These are phyloP conservation scores for Plectosphaerella cucumerina DNA, from an alignment of 2,329 filamentous ascomycete species.

Conservation along the genomic window DNA sequence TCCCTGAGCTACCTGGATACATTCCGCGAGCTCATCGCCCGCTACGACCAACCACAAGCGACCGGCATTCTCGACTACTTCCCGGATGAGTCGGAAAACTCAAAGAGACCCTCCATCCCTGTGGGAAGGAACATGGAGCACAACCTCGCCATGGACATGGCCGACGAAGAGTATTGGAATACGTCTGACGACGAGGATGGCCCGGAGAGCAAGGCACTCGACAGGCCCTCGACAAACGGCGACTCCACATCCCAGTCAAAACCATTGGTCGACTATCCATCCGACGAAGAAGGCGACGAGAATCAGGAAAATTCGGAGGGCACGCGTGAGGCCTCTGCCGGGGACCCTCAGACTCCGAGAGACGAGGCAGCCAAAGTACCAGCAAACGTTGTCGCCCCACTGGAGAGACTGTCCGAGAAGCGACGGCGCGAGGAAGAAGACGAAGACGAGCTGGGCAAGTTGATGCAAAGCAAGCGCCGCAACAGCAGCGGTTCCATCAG, in stretches of 20 bases:
- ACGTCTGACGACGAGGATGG: constrained; percentile 61
- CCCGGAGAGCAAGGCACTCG: constrained; percentile 26
- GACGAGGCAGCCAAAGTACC: background rate
- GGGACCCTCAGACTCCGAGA: constrained; percentile 11
- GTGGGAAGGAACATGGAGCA: constrained; percentile 67
- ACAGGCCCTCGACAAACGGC: constrained; percentile 51
- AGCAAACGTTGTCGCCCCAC: constrained; percentile 43
- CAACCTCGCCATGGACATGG: constrained; percentile 59
- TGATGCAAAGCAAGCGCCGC: constrained; percentile 62
- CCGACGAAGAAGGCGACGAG: constrained; percentile 72
- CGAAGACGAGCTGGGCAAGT: constrained; percentile 84
- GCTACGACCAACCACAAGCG: constrained; percentile 75
- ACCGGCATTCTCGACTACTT: constrained; percentile 66
- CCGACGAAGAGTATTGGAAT: constrained; percentile 94
- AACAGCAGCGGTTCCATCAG: constrained; percentile 49
- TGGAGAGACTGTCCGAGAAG: constrained; percentile 82
- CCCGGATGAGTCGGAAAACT: constrained; percentile 61
- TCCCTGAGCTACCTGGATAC: constrained; percentile 78
- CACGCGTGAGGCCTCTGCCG: constrained; percentile 14
- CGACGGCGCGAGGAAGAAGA: constrained; percentile 89
- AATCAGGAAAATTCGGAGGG: constrained; percentile 52
- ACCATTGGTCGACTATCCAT: constrained; percentile 85
- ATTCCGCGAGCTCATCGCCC: constrained; percentile 70
- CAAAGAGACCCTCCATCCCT: constrained; percentile 35
- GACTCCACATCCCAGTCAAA: constrained; percentile 51